Base-by-base conservation (phyloP, 2,329 filamentous ascomycete species). In the Graphilbum ipis-grandicollis region DNA sequence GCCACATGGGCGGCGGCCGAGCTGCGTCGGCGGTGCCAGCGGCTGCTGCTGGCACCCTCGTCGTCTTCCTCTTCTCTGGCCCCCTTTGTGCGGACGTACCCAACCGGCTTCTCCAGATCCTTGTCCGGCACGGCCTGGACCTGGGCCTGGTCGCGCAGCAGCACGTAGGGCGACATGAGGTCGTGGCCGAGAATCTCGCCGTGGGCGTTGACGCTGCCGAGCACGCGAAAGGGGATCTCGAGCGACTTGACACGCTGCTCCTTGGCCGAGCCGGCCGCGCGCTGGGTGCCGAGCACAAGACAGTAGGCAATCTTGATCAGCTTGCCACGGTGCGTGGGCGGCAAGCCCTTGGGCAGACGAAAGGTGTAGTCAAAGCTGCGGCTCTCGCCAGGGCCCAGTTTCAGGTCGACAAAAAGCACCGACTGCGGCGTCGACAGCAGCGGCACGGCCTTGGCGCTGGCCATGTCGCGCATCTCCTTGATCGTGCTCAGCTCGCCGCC, bases 401-500 rank as follows among this genome's bases (percentile, higher is more conserved):
- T 75, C 39, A 98, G 62, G 54, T 98, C 86, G 37, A 98, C 90
- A 54, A 98, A 98, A 12, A 98, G 61, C 42, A 98, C 83, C 2
- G 85, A 93, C 57, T 96, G 90, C 1, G 88, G 86, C 5, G 88
- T 96, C 14, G 83, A 90, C n/a, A 98, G 66, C 33, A 98, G 62
- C 0, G 90, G 90, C 31, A 98, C 78, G 3, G 82, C 79, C 52
- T 84, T 86, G 23, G 84, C 80, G 52, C 79, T 90, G 19, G 79
- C 80, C 35, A 80, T 78, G 4, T 81, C 82, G 45, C 86, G 79
- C 83, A 96, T 94, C 52, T 96, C 86, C 50, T 86, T 85, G 52
- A 98, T 86, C 41, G 80, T 92, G 57, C 88, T 93, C 46, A 92
- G 72, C 49, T 94, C 86, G 37, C 78, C 77, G 33, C 78, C 74